Base-by-base conservation (phyloP, 1,139 yeast genomes). In the Candida labiduridarum region DNA sequence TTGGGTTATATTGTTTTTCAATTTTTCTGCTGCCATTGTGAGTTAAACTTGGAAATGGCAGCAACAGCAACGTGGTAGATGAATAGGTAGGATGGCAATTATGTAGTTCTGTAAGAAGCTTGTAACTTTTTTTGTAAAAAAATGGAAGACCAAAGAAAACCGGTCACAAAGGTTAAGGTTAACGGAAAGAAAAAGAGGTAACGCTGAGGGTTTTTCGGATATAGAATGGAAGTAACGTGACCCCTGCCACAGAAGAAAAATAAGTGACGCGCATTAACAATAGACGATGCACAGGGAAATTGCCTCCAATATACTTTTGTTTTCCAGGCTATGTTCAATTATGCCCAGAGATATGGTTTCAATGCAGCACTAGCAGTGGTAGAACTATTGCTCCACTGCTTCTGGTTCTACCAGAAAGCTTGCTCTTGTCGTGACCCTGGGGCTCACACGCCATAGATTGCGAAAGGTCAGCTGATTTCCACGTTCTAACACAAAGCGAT, bases 11-110 rank as follows among this genome's bases (percentile, higher is more conserved):
- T 50, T 52, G n/a, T 56, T 47, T 29, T 45, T 52, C 15, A 55
- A 46, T 14, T 51, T 48, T 8, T 55, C 57, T n/a, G 44, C 57
- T 31, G 47, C 56, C 56, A 53, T 53, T 2, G 22, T 31, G 14
- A 16, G 15, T 16, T n/a, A 25, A 14, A 27, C 4, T 29, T 12
- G 16, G 16, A 7, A 9, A 16, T n/a, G 27, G 18, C 14, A 31
- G 15, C 2, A 31, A 7, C 22, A 19, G 4, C 14, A 31, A 31
- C 4, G 34, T 31, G 34, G 11, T 31, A 8, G 15, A 31, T 10
- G 8, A n/a, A 31, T 12, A 25, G 29, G 10, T 25, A 25, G 29
- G 29, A 25, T 25, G 29, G 29, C 29, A 25, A 25, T 25, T 9
- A 7, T 4, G 10, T 25, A 2, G 29, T 4, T 8, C 10, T 8